Percentiles rank a stretch among this genome's conserved stretches.
Conservation (phyloP, 2,329 filamentous ascomycete species). For the Sarocladium strictum region DNA sequence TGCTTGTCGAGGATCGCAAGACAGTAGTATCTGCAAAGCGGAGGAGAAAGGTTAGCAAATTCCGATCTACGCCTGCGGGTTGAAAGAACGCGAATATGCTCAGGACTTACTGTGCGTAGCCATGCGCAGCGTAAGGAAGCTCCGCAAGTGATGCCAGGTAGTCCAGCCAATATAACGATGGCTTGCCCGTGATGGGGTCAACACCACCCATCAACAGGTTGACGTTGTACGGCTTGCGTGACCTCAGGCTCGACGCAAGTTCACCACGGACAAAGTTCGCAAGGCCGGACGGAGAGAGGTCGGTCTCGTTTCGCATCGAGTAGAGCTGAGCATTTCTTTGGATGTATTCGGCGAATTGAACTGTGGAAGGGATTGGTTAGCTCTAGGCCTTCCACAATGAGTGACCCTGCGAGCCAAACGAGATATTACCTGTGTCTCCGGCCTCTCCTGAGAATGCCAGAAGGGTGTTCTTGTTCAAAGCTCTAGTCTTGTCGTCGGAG, state of each 20-base stretch:
- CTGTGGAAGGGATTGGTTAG: conserved; percentile 41
- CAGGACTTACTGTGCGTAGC: conserved; percentile 80
- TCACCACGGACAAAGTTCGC: conserved; percentile 92
- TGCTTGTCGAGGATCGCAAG: conserved; percentile 97
- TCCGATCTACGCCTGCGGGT: background rate
- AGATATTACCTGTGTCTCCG: conserved; percentile 73
- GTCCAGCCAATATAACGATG: conserved; percentile 93
- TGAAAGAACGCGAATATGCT: background rate
- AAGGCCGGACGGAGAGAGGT: conserved; percentile 82
- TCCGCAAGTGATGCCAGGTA: conserved; percentile 86
- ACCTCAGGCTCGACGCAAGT: conserved; percentile 83
- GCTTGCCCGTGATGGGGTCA: conserved; percentile 86
- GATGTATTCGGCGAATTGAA: conserved; percentile 99
- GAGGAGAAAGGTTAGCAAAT: conserved; percentile 16
- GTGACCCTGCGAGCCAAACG: background rate
- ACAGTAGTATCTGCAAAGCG: conserved; percentile 75
- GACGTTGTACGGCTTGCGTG: conserved; percentile 90
- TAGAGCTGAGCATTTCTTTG: conserved; percentile 98
- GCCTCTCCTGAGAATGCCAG: conserved; percentile 96
- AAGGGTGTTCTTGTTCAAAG: conserved; percentile 87
- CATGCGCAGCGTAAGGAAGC: conserved; percentile 92
- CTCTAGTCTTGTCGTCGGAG: conserved; percentile 91
- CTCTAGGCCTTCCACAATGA: background rate
- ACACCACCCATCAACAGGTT: conserved; percentile 93
- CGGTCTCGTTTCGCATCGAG: conserved; percentile 94